Evolutionary conservation across 1,139 yeast species (phyloP), one percentile per base, ranked within the genome.

Genomic region (Sugiyamaella japonica): DNA sequence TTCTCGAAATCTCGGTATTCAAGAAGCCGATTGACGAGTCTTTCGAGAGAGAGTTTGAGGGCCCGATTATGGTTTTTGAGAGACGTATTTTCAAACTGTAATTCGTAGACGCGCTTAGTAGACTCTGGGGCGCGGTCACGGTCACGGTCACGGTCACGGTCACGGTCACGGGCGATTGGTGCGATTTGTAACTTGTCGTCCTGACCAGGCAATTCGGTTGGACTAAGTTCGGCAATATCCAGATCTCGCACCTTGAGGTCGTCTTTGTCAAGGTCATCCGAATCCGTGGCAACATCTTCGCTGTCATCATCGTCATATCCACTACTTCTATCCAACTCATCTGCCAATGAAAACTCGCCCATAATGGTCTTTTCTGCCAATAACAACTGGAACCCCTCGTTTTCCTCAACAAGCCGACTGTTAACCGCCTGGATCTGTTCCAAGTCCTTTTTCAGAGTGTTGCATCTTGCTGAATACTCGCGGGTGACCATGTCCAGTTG

Each of bases 351-450:
- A 32, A 62, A 60, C n/a, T 64, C 69, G 9, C 63, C 67, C 23
- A 62, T 44, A 15, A 71, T 64, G 1, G 73, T 66, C 54, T 65
- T 68, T 53, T 69, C 73, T 2, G 71, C 67, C n/a, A 71, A 55
- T 38, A 71, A 55, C 28, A 65, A 52, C 60, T 70, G 74, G 57
- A 70, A 68, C 17, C 64, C 64, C 53, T 71, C 73, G 55, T 70
- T 71, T 54, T 70, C 74, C 51, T 68, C 70, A 52, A 60, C 60
- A 6, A 71, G 65, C 6, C 71, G 63, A 16, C 50, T 54, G 50
- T 69, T 70, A 38, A 68, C 50, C 9, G 59, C 59, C 47, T 61
- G 61, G 12, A 63, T 53, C 52, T 69, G 68, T 31, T 54, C 60
- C 45, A 67, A 55, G 55, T 71, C 73, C 16, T 60, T 58, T 44